Percentiles rank a stretch among this genome's conserved stretches.
These are phyloP conservation scores for Centrapalus pauciflorus DNA, from an alignment of 129 eudicot genomes.

Conservation along the genomic window DNA sequence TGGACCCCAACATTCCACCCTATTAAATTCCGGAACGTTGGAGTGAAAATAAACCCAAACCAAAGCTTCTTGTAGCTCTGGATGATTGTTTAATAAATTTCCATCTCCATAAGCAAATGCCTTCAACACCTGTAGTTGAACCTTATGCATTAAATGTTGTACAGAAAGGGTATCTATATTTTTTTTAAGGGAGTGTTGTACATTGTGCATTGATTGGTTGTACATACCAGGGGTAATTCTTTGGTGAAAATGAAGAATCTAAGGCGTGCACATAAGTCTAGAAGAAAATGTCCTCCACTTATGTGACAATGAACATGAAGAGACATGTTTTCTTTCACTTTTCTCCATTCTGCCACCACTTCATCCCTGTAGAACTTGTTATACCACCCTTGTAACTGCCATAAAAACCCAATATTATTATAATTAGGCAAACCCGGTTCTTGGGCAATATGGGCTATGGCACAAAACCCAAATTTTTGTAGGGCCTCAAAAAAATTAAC, in stretches of 20 bases:
- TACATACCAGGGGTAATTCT: constrained; percentile 84
- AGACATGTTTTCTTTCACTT: constrained; percentile 77
- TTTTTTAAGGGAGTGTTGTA: background rate
- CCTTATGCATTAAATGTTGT: background rate
- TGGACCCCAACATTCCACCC: constrained; percentile 90
- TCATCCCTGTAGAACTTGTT: constrained; percentile 83
- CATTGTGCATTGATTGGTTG: constrained; percentile 2
- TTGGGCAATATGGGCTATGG: no score
- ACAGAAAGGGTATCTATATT: background rate
- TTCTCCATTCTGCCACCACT: constrained; percentile 96
- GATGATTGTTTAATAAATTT: constrained; percentile 60
- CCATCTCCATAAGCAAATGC: constrained; percentile 89
- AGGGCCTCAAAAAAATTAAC: no score
- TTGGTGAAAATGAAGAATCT: constrained; percentile 82
- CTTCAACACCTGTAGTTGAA: constrained; percentile 55
- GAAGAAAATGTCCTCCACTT: constrained; percentile 84
- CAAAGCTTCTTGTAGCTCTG: constrained; percentile 59
- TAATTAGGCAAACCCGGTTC: no score
- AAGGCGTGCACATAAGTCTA: constrained; percentile 65
- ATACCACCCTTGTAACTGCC: constrained; percentile 82
- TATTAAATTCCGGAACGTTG: constrained; percentile 71
- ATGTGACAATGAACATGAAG: constrained; percentile 97
- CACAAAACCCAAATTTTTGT: no score
- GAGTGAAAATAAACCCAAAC: constrained; percentile 96
- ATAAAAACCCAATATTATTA: background rate